These are phyloP conservation scores for Taphrina populina DNA, from an alignment of 1,139 yeast species.

Conservation along the genomic window DNA sequence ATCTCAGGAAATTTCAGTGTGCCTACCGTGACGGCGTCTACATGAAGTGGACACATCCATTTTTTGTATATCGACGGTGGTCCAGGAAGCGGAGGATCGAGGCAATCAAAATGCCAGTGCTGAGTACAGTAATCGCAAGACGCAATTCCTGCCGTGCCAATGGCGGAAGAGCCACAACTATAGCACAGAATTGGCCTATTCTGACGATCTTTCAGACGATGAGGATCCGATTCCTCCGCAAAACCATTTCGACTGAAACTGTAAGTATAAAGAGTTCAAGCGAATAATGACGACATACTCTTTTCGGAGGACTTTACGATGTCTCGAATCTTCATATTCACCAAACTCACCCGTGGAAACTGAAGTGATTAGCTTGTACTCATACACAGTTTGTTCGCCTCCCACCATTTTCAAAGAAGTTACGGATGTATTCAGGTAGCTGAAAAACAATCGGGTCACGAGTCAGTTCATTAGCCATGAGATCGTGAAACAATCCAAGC, in stretches of 20 bases:
- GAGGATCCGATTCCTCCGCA: conserved; percentile 60
- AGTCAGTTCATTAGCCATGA: conserved; percentile 58
- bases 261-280: conserved; percentile 44
- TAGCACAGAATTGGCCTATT: conserved; percentile 70
- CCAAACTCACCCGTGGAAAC: conserved; percentile 62
- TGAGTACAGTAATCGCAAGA: conserved; percentile 83
- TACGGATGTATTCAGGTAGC: conserved; percentile 67
- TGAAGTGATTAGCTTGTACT: conserved; percentile 44
- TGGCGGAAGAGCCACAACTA: conserved; percentile 71
- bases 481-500: conserved; percentile 57
- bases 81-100: conserved; percentile 70
- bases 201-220: conserved; percentile 61
- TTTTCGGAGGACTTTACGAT: conserved; percentile 48
- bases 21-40: conserved; percentile 56
- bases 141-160: conserved; percentile 55
- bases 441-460: conserved; percentile 72
- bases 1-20: neutral
- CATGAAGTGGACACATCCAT: conserved; percentile 95
- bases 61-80: conserved; percentile 76
- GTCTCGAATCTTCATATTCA: conserved; percentile 66
- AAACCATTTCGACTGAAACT: conserved; percentile 44
- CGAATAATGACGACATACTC: too few relatives aligned
- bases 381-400: neutral
- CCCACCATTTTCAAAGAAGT: conserved; percentile 67
- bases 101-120: conserved; percentile 92